A percentile compares a stretch with the other conserved stretches of the same genome.
Conservation (phyloP, 306 rosid species). For the Macrotyloma uniflorum region DNA sequence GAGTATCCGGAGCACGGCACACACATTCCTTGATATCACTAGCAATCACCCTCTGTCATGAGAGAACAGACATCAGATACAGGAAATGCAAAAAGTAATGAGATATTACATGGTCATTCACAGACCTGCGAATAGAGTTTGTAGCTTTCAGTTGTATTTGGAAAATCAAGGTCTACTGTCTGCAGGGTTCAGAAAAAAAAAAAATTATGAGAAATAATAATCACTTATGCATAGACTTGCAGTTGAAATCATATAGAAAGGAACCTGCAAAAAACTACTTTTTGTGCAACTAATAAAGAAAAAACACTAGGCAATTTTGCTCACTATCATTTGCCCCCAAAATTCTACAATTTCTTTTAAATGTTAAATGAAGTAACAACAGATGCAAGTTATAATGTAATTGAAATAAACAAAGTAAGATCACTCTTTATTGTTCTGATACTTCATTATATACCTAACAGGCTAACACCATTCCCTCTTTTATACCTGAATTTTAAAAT, state of each 20-base stretch:
- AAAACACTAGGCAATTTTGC: not conserved
- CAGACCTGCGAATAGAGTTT: slow-evolving; percentile 88
- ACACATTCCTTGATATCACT: slow-evolving; percentile 98
- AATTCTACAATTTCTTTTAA: slow-evolving; percentile 19
- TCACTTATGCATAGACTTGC: not conserved
- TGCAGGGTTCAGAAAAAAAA: slow-evolving; percentile 48
- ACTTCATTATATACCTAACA: not conserved
- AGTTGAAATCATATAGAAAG: slow-evolving; percentile 9
- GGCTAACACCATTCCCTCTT: slow-evolving; percentile 9
- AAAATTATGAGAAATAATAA: not conserved
- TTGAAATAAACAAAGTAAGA: not conserved
- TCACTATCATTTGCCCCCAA: not conserved
- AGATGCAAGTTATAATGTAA: not conserved
- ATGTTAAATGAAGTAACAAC: not conserved
- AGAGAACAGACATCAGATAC: slow-evolving; percentile 36
- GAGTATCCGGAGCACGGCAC: slow-evolving; percentile 98
- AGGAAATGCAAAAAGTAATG: slow-evolving; percentile 24
- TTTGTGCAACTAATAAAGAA: not conserved
- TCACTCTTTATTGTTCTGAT: not conserved
- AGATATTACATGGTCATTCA: slow-evolving; percentile 40
- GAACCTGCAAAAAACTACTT: slow-evolving; percentile 8
- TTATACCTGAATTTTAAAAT: not conserved
- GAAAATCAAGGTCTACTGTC: slow-evolving; percentile 88
- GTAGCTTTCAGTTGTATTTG: slow-evolving; percentile 96
- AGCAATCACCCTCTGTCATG: slow-evolving; percentile 84